These are phyloP conservation scores for Bretziella fagacearum DNA, from an alignment of 2,329 filamentous ascomycete genomes.

Conservation along the genomic window DNA sequence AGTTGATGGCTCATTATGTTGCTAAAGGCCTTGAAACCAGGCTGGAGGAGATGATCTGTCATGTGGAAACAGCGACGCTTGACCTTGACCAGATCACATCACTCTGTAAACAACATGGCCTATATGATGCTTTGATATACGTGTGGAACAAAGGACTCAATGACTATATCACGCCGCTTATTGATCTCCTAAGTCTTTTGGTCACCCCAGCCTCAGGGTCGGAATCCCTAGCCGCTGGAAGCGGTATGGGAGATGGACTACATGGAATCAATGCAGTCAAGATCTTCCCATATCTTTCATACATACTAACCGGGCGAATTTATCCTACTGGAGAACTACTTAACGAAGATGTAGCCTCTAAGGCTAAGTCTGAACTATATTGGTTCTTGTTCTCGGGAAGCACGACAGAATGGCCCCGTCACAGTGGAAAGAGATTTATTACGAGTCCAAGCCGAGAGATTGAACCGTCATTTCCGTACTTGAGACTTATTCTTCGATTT, in stretches of 20 bases:
- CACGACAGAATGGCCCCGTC: constrained; percentile 56
- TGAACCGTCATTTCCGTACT: constrained; percentile 68
- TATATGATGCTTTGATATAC: constrained; percentile 92
- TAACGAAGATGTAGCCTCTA: constrained; percentile 51
- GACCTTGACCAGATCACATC: constrained; percentile 86
- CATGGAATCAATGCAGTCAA: constrained; percentile 63
- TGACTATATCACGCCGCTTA: constrained; percentile 82
- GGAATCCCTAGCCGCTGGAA: constrained; percentile 25
- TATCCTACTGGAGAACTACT: constrained; percentile 74
- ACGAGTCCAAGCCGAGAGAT: constrained; percentile 38
- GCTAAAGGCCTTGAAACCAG: constrained; percentile 55
- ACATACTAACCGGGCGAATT: constrained; percentile 71
- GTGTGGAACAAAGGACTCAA: constrained; percentile 84
- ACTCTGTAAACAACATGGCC: constrained; percentile 75
- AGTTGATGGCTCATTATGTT: constrained; percentile 68
- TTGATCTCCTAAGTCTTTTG: constrained; percentile 61
- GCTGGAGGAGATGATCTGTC: constrained; percentile 86
- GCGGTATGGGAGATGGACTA: constrained; percentile 33
- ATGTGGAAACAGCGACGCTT: constrained; percentile 75
- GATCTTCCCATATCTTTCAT: constrained; percentile 88
- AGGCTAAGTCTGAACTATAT: constrained; percentile 78
- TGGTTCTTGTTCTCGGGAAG: constrained; percentile 85
- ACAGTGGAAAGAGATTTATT: constrained; percentile 40
- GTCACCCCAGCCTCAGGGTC: constrained; percentile 39
- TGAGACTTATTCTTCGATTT: constrained; percentile 70